These are phyloP conservation scores for Pulveroboletus sp. DNA, from an alignment of 768 basidiomycete species.

Conservation along the genomic window DNA sequence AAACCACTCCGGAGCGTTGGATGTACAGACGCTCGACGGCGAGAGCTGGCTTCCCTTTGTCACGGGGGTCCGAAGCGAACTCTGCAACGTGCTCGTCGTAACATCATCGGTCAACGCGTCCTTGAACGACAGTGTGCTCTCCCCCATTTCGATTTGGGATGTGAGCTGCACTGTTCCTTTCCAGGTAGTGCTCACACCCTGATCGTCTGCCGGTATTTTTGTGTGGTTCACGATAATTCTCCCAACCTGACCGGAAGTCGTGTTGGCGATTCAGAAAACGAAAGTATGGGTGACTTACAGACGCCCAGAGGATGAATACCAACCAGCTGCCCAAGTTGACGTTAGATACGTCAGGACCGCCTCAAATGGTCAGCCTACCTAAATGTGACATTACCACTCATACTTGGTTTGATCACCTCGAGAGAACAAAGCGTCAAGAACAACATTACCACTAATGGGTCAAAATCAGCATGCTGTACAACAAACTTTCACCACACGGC, in stretches of 20 bases:
- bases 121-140: neutral
- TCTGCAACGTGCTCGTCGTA: neutral
- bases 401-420: slow-evolving; percentile 7
- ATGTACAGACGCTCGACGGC: neutral
- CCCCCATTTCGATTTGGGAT: slow-evolving; percentile 13
- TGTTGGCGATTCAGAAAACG: neutral
- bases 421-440: slow-evolving; percentile 18
- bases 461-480: neutral
- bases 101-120: neutral
- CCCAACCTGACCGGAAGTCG: slow-evolving; percentile 10
- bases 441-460: slow-evolving; percentile 11
- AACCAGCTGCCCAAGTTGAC: slow-evolving; percentile 16
- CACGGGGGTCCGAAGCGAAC: neutral
- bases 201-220: slow-evolving; percentile 1
- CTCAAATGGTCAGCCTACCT: slow-evolving; percentile 9
- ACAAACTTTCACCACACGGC: too few species aligned
- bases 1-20: neutral
- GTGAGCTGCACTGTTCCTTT: slow-evolving; percentile 13
- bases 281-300: slow-evolving; percentile 9
- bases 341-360: neutral
- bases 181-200: neutral
- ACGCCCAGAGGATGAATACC: slow-evolving; percentile 13
- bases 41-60: neutral
- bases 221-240: slow-evolving; percentile 13
- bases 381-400: slow-evolving; percentile 20